A percentile compares a stretch with the other conserved stretches of the same genome.
Evolutionary conservation across 1,284 basidiomycete species (phyloP).

Genomic region (Cryptococcus maquisensis): DNA sequence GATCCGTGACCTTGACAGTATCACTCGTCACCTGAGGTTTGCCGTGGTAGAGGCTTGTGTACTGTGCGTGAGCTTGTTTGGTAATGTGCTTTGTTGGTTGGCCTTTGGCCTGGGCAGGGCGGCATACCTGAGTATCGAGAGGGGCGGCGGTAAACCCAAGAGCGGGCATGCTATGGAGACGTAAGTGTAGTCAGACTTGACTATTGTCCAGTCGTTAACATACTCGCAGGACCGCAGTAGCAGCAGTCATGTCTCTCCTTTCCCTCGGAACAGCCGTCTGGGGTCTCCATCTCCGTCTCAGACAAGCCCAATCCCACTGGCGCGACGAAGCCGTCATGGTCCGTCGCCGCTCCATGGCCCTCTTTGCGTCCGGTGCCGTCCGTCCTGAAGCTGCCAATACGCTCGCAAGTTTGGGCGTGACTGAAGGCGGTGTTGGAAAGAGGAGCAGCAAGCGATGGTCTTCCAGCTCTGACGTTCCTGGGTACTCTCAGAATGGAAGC

Average conservation of each 20-base stretch:
- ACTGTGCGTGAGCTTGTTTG: constrained; percentile 40
- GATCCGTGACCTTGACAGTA: constrained; percentile 37
- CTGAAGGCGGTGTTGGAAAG: constrained; percentile 8
- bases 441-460: constrained; percentile 7
- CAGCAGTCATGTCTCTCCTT: constrained; percentile 38
- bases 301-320: constrained; percentile 33
- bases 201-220: background rate
- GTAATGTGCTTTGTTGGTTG: constrained; percentile 42
- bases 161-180: constrained; percentile 42
- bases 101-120: constrained; percentile 34
- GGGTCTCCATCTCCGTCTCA: constrained; percentile 39
- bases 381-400: constrained; percentile 4
- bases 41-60: constrained; percentile 39
- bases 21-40: constrained; percentile 39
- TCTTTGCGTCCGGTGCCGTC: constrained; percentile 17
- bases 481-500: background rate
- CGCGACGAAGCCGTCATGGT: constrained; percentile 40
- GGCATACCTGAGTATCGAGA: constrained; percentile 27
- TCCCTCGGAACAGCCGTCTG: constrained; percentile 34
- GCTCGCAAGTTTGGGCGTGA: constrained; percentile 10
- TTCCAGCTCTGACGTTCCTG: constrained; percentile 3
- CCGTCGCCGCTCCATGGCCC: constrained; percentile 31
- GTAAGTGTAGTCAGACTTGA: constrained; percentile 17
- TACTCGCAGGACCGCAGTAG: constrained; percentile 32
- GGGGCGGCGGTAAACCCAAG: constrained; percentile 25